These are phyloP conservation scores for Trichoderma asperelloides DNA, from an alignment of 495 filamentous ascomycete species.

Conservation along the genomic window DNA sequence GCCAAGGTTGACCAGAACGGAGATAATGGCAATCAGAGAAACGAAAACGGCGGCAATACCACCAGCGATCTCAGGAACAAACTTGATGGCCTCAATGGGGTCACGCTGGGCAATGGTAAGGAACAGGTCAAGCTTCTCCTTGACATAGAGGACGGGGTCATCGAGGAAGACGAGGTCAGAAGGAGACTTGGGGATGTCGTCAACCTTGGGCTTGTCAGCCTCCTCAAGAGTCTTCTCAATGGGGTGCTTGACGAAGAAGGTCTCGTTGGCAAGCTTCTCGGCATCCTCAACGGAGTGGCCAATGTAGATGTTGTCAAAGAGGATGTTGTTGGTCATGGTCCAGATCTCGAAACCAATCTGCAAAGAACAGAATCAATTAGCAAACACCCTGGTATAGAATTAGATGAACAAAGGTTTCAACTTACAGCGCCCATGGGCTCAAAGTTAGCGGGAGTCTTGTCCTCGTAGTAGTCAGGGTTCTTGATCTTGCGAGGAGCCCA, in stretches of 20 bases:
- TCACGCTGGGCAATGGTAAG: slow-evolving; percentile 75
- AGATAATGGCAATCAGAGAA: slow-evolving; percentile 58
- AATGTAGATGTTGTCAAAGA: slow-evolving; percentile 99
- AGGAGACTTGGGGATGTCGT: slow-evolving; percentile 54
- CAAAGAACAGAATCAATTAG: not conserved
- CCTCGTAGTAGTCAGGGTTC: slow-evolving; percentile 96
- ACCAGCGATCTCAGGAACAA: slow-evolving; percentile 83
- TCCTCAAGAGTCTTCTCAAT: slow-evolving; percentile 79
- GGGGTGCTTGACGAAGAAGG: slow-evolving; percentile 84
- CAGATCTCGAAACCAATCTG: slow-evolving; percentile 97
- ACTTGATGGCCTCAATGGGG: slow-evolving; percentile 82
- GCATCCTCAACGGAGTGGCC: slow-evolving; percentile 95
- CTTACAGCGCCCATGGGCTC: slow-evolving; percentile 96
- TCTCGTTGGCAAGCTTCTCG: slow-evolving; percentile 79
- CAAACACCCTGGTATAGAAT: not conserved
- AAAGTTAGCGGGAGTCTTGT: slow-evolving; percentile 92
- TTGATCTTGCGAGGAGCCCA: slow-evolving; percentile 94
- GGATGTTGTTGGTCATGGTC: slow-evolving; percentile 98
- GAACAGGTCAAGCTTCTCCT: slow-evolving; percentile 88
- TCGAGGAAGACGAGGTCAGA: slow-evolving; percentile 82
- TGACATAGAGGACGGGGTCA: slow-evolving; percentile 80
- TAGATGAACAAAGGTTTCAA: slow-evolving; percentile 16
- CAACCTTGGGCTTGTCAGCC: slow-evolving; percentile 69
- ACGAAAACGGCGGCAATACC: slow-evolving; percentile 60
- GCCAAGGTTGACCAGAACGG: slow-evolving; percentile 41